Percentiles rank a stretch among this genome's conserved stretches.
These are phyloP conservation scores for Schoenoplectus tabernaemontani DNA, from an alignment of 202 grass and related monocot species.

Conservation along the genomic window DNA sequence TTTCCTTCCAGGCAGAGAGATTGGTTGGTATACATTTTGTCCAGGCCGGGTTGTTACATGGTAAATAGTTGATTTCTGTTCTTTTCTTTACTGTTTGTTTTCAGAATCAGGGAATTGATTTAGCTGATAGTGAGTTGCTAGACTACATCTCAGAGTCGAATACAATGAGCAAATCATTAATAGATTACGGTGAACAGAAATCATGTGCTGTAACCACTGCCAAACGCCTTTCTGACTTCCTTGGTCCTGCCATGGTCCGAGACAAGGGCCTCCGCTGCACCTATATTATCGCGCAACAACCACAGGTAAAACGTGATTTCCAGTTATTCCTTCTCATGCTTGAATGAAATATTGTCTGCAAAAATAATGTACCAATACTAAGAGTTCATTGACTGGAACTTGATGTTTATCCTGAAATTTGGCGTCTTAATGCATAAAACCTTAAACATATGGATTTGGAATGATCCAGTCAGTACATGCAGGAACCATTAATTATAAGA, in stretches of 20 bases:
- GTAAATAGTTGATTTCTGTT: slow-evolving; percentile 17
- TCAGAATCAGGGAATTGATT: slow-evolving; percentile 96
- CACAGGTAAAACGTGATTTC: slow-evolving; percentile 52
- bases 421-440: not conserved
- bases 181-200: slow-evolving; percentile 91
- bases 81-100: slow-evolving; percentile 23
- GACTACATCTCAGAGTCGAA: slow-evolving; percentile 92
- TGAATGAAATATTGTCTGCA: not conserved
- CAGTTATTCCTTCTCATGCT: not conserved
- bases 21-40: not conserved
- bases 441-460: not conserved
- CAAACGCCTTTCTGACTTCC: slow-evolving; percentile 82
- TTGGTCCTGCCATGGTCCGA: slow-evolving; percentile 92
- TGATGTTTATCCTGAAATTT: not conserved
- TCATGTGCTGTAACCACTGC: slow-evolving; percentile 95
- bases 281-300: slow-evolving; percentile 84
- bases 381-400: not conserved
- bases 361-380: not conserved
- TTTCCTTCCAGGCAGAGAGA: not conserved
- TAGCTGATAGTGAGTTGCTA: slow-evolving; percentile 90
- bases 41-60: not conserved
- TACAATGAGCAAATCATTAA: slow-evolving; percentile 97
- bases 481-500: not conserved
- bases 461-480: not conserved
- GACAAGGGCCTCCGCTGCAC: slow-evolving; percentile 94